Base-by-base conservation (phyloP, 208 protist species). In the Strigomonas culicis region DNA sequence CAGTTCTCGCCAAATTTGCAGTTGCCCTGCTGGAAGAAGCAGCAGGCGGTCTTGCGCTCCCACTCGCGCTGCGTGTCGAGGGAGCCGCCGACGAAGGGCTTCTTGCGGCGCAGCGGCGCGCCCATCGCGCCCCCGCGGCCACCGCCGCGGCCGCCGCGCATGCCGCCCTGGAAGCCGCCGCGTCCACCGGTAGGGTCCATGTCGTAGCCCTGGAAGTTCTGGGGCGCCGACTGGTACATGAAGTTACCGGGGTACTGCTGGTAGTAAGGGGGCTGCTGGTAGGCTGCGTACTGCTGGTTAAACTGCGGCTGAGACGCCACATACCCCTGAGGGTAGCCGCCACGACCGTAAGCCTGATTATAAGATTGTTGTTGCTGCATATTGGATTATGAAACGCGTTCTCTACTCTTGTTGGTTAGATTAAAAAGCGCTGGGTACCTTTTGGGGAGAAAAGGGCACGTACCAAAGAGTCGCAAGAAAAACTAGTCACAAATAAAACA, bases 1-100 rank as follows among this genome's bases (percentile, higher is more conserved):
- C 88, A 94, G 10, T 56, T 63, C 10, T 90, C 85, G 46, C 72
- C 76, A 61, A 90, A 94, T 69, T 88, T 88, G 72, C 88, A 94
- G 50, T 74, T 81, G 31, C 85, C 85, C 68, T 94, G 85, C 15
- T 79, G 69, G 66, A 82, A 79, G 74, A 94, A 94, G 65, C 88
- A 94, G 77, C 88, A 94, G 39, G 75, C 72, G 24, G 82, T 91
- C 55, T 88, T 72, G 49, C 75, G 66, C 63, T 91, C 84, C 74
- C 77, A 94, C 63, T 86, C 77, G 13, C 79, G 72, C 64, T 92
- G 83, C 8, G 82, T 83, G 74, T 94, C 84, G 51, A 94, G 77
- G 19, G 79, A 80, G 36, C 87, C 87, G 17, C 87, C 87, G 55
- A 93, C 87, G 66, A 93, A 93, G 2, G 80, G 87, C 68, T 84